Evolutionary conservation across 176 grass and related monocot species (phyloP), one percentile per base, ranked within the genome.

Genomic region (Zizania latifolia): DNA sequence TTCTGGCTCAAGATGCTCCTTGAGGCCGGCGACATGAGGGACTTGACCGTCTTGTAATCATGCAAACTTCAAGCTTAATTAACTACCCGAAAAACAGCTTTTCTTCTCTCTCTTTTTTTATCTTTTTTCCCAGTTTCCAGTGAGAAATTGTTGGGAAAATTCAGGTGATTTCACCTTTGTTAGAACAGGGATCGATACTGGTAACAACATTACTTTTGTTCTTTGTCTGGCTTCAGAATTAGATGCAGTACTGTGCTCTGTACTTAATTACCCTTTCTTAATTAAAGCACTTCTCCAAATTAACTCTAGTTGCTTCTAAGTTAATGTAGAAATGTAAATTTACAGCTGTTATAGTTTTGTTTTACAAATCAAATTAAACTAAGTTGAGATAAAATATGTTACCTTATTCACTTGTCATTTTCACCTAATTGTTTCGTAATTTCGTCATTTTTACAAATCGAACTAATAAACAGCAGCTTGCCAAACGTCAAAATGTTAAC

Each of bases 1-100:
- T 89, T 89, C 81, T 92, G 90, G 90, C 27, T 84, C 37, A 82
- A 83, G 12, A 65, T 86, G 13, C 78, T 92, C 66, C 37, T 60
- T 1, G 90, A 89, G 23, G 45, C 86, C 43, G 86, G 86, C 23
- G 83, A 86, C 58, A 81, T 81, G 29, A 67, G 29, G 41, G 83
- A 86, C 48, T 39, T 86, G 45, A 17, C 59, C 22, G 22, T 69
- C 27, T 62, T 82, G 72, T 77, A 71, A 71, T 45, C 23, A 17
- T 46, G 19, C 14, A 10, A 70, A 16, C 31, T 21, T 40, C n/a
- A 39, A 43, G n/a, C 43, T 76, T 81, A 68, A 40, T 21, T 63
- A 78, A 12, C 37, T 72, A 22, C 32, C 40, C 26, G 40, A 22
- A 80, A 54, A 69, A 51, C 70, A 63, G 43, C 60, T 10, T 23